Conservation (phyloP, 768 basidiomycete species). For the Russula sp. region DNA sequence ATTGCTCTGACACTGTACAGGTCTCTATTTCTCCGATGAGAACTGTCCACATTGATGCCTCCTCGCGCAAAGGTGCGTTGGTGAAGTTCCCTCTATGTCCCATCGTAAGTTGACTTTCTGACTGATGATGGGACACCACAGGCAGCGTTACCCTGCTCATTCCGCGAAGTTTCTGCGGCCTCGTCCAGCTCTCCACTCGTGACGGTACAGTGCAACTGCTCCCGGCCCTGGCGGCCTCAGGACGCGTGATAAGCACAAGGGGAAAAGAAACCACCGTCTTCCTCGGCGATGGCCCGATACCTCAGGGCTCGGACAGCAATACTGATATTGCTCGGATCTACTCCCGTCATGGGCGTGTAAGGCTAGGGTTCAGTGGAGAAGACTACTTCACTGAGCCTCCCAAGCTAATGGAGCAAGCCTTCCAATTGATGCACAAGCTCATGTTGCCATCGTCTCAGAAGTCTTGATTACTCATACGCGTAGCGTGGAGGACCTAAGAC, state of each 20-base stretch:
- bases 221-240: slow-evolving; percentile 11
- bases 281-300: slow-evolving; percentile 13
- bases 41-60: slow-evolving; percentile 4
- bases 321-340: slow-evolving; percentile 16
- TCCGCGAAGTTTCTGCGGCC: slow-evolving; percentile 21
- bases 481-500: neutral
- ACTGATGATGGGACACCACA: neutral
- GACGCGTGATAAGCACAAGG: slow-evolving; percentile 9
- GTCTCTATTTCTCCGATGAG: slow-evolving; percentile 12
- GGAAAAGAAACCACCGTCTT: slow-evolving; percentile 8
- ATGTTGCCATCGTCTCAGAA: neutral
- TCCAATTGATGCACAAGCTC: slow-evolving; percentile 10
- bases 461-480: neutral
- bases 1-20: slow-evolving; percentile 5
- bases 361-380: slow-evolving; percentile 23
- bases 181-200: slow-evolving; percentile 17
- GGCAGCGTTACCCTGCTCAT: slow-evolving; percentile 18
- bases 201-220: slow-evolving; percentile 6
- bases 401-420: slow-evolving; percentile 7
- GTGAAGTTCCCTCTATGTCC: neutral
- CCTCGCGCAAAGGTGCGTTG: slow-evolving; percentile 2
- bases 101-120: neutral
- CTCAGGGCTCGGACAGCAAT: slow-evolving; percentile 1
- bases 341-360: slow-evolving; percentile 16
- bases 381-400: slow-evolving; percentile 8